These are phyloP conservation scores for Nyssa sinensis DNA, from an alignment of 148 eudicot genomes.

Conservation along the genomic window DNA sequence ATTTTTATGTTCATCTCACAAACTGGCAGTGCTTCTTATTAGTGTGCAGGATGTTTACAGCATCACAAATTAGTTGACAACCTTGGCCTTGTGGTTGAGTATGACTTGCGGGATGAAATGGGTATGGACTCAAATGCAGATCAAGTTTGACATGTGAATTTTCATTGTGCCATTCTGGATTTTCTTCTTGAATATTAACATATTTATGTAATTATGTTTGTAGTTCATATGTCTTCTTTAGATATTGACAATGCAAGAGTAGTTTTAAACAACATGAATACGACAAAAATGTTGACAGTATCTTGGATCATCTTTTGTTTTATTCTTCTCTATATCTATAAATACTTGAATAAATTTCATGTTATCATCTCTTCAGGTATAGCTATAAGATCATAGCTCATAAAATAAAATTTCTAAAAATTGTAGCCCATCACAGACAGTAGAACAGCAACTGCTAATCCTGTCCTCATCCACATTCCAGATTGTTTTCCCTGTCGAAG, in stretches of 20 bases:
- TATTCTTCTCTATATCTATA: conserved; percentile 2
- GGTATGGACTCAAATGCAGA: conserved; percentile 26
- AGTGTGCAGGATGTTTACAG: conserved; percentile 92
- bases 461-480: conserved; percentile 33
- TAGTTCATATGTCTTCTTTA: no score
- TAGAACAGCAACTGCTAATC: conserved; percentile 39
- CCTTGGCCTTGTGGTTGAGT: conserved; percentile 84
- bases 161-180: background rate
- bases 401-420: background rate
- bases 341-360: conserved; percentile 2
- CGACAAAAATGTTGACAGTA: background rate
- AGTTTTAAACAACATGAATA: background rate
- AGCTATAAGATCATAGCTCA: conserved; percentile 4
- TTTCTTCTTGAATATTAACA: conserved; percentile 13
- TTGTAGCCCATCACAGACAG: conserved; percentile 32
- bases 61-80: conserved; percentile 93
- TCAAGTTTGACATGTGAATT: conserved; percentile 22
- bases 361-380: background rate
- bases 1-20: background rate
- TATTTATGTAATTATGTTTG: background rate
- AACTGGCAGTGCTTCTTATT: conserved; percentile 17
- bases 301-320: background rate
- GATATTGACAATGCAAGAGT: background rate
- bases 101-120: conserved; percentile 61
- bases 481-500: conserved; percentile 38